These are phyloP conservation scores for Linum lewisii DNA, from an alignment of 345 rosid genomes.

Conservation along the genomic window DNA sequence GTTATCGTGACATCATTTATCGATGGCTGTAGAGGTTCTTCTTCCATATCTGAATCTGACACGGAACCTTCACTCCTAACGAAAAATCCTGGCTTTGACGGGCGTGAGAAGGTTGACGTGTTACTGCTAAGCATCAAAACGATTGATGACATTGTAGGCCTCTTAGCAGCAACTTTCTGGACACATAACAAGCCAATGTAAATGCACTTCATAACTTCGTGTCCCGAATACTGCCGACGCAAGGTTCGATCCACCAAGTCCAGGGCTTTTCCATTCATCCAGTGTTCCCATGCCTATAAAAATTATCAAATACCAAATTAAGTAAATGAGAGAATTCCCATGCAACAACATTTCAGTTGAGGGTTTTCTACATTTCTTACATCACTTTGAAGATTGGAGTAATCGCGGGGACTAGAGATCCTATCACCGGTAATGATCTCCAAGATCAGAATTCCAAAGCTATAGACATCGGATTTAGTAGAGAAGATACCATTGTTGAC, in stretches of 20 bases:
- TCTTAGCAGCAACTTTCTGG: background rate
- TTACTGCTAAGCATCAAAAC: background rate
- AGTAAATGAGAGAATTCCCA: background rate
- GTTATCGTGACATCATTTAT: background rate
- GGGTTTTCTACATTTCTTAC: background rate
- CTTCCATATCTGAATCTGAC: background rate
- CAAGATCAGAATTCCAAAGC: background rate
- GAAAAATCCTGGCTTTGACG: background rate
- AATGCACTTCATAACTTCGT: background rate
- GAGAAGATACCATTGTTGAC: background rate
- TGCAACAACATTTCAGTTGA: background rate
- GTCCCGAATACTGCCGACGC: background rate
- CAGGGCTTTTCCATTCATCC: background rate
- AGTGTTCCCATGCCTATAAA: background rate
- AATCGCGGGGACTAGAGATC: background rate
- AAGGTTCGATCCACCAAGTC: background rate
- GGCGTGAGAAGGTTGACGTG: background rate
- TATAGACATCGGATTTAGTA: background rate
- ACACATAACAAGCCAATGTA: background rate
- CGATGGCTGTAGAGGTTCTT: background rate
- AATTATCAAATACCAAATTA: background rate
- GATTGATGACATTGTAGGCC: background rate
- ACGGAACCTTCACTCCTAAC: background rate
- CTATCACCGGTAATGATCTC: background rate
- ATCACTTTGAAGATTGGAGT: background rate